Evolutionary conservation across 2,329 filamentous ascomycete species (phyloP).

Genomic region (Colletotrichum tabaci): DNA sequence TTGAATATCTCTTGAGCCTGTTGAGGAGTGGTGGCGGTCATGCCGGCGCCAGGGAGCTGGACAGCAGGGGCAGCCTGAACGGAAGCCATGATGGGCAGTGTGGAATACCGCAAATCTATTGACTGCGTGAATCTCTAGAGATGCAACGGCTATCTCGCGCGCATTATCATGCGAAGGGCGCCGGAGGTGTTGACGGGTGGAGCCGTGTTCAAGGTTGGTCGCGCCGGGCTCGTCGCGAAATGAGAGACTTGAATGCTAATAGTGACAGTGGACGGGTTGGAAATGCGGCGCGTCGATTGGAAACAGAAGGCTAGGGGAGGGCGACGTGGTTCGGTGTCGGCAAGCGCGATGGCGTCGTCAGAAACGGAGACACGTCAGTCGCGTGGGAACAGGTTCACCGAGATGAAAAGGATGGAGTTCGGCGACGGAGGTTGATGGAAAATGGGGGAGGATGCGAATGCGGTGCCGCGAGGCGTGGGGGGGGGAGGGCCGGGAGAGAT

Average conservation of each 20-base stretch:
- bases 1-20: slow-evolving; percentile 82
- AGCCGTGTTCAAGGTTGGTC: slow-evolving; percentile 38
- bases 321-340: slow-evolving; percentile 31
- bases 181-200: slow-evolving; percentile 31
- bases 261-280: slow-evolving; percentile 20
- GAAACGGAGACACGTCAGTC: slow-evolving; percentile 38
- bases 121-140: slow-evolving; percentile 42
- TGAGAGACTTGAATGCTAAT: slow-evolving; percentile 41
- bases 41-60: slow-evolving; percentile 74
- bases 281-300: slow-evolving; percentile 41
- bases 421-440: slow-evolving; percentile 28
- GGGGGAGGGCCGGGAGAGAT: background rate
- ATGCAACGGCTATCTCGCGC: slow-evolving; percentile 40
- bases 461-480: slow-evolving; percentile 43
- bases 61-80: slow-evolving; percentile 81
- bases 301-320: slow-evolving; percentile 1
- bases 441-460: slow-evolving; percentile 26
- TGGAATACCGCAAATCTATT: slow-evolving; percentile 33
- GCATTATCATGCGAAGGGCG: slow-evolving; percentile 41
- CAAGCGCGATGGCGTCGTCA: slow-evolving; percentile 33
- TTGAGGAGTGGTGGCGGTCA: slow-evolving; percentile 80
- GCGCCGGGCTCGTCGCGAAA: slow-evolving; percentile 42
- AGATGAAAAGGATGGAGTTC: slow-evolving; percentile 40
- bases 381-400: slow-evolving; percentile 35
- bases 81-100: slow-evolving; percentile 76